Evolutionary conservation across 2,329 filamentous ascomycete species (phyloP).

Genomic region (Ascomycota sp.): DNA sequence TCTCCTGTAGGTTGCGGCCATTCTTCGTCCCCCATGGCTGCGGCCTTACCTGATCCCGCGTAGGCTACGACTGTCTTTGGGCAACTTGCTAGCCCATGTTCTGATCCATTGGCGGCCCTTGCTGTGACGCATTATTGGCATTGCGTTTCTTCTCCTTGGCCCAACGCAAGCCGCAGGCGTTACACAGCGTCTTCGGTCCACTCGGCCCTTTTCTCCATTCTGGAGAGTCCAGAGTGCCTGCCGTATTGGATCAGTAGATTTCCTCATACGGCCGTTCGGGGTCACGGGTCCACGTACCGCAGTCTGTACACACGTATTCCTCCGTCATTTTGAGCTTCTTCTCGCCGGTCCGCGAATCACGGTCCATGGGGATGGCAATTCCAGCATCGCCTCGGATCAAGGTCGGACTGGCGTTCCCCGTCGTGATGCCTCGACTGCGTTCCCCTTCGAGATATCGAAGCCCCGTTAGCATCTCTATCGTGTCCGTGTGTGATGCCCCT

Average conservation of each 20-base stretch:
- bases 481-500: slow-evolving; percentile 56
- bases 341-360: slow-evolving; percentile 49
- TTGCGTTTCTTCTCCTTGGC: slow-evolving; percentile 56
- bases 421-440: slow-evolving; percentile 70
- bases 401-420: slow-evolving; percentile 60
- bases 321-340: slow-evolving; percentile 71
- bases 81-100: slow-evolving; percentile 3
- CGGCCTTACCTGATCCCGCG: too few species aligned
- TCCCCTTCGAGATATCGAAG: slow-evolving; percentile 77
- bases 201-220: slow-evolving; percentile 92
- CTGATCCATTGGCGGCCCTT: slow-evolving; percentile 6
- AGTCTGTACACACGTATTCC: slow-evolving; percentile 91
- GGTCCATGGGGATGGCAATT: slow-evolving; percentile 64
- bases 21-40: too few species aligned
- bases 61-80: too few species aligned
- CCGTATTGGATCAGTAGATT: slow-evolving; percentile 1
- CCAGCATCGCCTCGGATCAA: slow-evolving; percentile 73
- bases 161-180: slow-evolving; percentile 69
- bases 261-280: background rate
- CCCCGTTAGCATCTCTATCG: slow-evolving; percentile 84
- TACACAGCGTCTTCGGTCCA: slow-evolving; percentile 86
- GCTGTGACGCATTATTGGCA: slow-evolving; percentile 6
- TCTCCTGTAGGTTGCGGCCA: too few species aligned
- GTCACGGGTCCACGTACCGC: slow-evolving; percentile 30
- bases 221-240: slow-evolving; percentile 69